phyloP scores from a whole-genome alignment of 306 rosid species.

The Dalbergia cochinchinensis region DNA sequence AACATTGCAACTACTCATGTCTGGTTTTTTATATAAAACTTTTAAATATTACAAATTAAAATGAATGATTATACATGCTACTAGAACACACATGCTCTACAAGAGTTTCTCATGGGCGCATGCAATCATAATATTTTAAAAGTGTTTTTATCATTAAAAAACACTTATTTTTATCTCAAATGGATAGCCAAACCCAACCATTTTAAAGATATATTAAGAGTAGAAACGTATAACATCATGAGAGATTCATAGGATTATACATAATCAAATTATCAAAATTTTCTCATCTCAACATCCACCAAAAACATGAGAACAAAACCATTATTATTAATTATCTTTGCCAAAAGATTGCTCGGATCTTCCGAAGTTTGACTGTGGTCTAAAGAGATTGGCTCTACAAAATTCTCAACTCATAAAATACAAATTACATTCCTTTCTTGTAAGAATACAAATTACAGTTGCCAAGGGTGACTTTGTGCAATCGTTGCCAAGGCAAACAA shows the following conservation, averaged over 20 bases:
- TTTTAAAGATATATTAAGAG: not conserved
- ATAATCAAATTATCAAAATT: not conserved
- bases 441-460: not conserved
- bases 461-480: conserved; percentile 39
- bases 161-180: too few relatives aligned
- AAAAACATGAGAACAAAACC: too few relatives aligned
- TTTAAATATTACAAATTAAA: too few relatives aligned
- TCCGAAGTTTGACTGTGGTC: not conserved
- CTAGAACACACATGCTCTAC: too few relatives aligned
- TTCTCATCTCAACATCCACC: not conserved
- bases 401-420: conserved; percentile 37
- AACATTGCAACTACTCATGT: too few relatives aligned
- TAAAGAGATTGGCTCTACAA: conserved; percentile 47
- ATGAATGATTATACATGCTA: too few relatives aligned
- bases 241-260: not conserved
- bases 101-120: not conserved
- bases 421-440: not conserved
- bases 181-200: too few relatives aligned
- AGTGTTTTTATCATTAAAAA: too few relatives aligned
- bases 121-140: too few relatives aligned
- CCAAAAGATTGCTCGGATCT: conserved; percentile 25
- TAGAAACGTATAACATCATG: not conserved
- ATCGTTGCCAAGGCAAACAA: conserved; percentile 40
- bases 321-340: not conserved
- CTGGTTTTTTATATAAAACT: too few relatives aligned